phyloP scores from a whole-genome alignment of 345 rosid genomes.

The Citrus reticulata region DNA sequence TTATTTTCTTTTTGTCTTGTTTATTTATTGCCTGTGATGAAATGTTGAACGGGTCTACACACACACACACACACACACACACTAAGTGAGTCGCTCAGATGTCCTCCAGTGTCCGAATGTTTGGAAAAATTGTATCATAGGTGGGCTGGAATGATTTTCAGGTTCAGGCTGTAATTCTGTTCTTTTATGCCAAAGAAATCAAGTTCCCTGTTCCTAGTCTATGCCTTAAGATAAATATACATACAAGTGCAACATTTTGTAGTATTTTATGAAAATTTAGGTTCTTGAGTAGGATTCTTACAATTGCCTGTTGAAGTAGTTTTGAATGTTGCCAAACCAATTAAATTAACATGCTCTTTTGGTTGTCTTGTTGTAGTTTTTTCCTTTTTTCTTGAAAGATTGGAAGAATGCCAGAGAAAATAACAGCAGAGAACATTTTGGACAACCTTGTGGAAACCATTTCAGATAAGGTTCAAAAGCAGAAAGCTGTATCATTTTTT shows the following conservation, averaged over 20 bases:
- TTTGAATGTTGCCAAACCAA: not conserved
- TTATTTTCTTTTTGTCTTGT: not conserved
- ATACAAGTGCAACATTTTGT: not conserved
- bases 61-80: too few relatives aligned
- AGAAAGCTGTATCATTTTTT: constrained; percentile 57
- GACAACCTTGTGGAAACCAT: constrained; percentile 61
- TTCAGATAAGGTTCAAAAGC: constrained; percentile 54
- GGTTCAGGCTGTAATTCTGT: not conserved
- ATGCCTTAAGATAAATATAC: not conserved
- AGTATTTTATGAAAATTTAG: not conserved
- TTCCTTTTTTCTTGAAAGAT: constrained; percentile 10
- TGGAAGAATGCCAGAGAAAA: constrained; percentile 78
- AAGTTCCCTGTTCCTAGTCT: not conserved
- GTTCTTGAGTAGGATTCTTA: not conserved
- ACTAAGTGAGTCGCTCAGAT: not conserved
- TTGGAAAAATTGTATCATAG: not conserved
- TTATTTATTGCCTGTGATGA: not conserved
- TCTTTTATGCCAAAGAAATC: not conserved
- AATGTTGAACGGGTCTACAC: not conserved
- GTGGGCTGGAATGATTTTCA: not conserved
- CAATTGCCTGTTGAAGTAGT: not conserved
- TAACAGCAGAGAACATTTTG: constrained; percentile 47
- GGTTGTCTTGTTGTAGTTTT: not conserved
- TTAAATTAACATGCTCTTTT: not conserved
- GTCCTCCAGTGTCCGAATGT: not conserved